Evolutionary conservation across 352 stramenopile genomes (phyloP), one percentile per base, ranked within the genome.

Genomic region (Elongisporangium prolatum): DNA sequence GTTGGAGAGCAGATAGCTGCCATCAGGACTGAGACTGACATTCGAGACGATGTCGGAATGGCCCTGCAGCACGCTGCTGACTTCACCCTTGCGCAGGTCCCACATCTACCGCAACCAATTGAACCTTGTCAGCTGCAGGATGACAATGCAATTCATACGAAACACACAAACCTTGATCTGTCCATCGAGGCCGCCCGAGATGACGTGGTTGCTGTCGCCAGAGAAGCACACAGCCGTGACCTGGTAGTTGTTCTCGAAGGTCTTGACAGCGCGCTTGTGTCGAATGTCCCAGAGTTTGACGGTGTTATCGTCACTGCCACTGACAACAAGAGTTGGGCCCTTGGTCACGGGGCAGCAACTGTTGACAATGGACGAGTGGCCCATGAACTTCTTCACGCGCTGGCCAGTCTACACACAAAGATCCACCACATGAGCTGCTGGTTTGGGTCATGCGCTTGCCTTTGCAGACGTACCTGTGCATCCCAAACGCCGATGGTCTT

Each of bases 1-100:
- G 69, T 98, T 98, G 18, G 87, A 97, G 28, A 99, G 79, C 55
- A 98, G 62, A 59, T 91, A 89, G 57, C 81, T 97, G 48, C 92
- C 91, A 69, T 98, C 90, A 2, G 93, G 93, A 75, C 95, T 97
- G 3, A 99, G 70, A 62, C 82, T 80, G n/a, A 99, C 69, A 60
- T 86, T 93, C 25, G 95, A 98, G 28, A 99, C 86, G 49, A 96
- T 98, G 68, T 99, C 92, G 24, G 53, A 71, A 63, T 98, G 96
- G 24, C 92, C 94, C 50, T 91, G 86, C 47, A 98, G 75, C 64
- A 93, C 89, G 22, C 80, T 66, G 64, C 84, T 89, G 48, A 91
- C 76, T 18, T 79, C 74, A 52, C 84, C 76, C 65, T 95, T 92
- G 61, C 91, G 81, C 16, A 98, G 67, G 71, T 99, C 95, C 91